A percentile compares a stretch with the other conserved stretches of the same genome.
phyloP scores from a whole-genome alignment of 208 protist species.

The Trypanosoma boissoni region DNA sequence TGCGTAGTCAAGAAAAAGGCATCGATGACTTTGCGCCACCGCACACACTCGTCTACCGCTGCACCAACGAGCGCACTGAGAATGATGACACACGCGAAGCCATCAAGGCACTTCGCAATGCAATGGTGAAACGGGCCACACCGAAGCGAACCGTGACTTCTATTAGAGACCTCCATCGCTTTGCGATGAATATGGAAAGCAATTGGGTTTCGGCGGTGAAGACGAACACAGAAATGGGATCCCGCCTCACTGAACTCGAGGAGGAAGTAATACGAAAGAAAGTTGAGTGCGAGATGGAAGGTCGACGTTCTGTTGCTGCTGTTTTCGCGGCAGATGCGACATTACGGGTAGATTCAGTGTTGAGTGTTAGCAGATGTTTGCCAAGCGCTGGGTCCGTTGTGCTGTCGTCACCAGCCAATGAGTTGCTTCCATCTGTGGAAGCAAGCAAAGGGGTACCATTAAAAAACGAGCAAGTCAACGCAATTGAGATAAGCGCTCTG shows the following conservation, averaged over 20 bases:
- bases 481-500: constrained; percentile 66
- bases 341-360: neutral
- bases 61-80: constrained; percentile 43
- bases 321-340: neutral
- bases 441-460: too few relatives aligned
- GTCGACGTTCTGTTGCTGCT: neutral
- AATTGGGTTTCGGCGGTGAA: constrained; percentile 76
- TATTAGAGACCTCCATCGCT: constrained; percentile 63
- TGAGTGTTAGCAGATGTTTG: neutral
- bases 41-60: constrained; percentile 70
- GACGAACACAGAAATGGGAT: constrained; percentile 59
- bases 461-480: constrained; percentile 64
- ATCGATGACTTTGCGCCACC: constrained; percentile 76
- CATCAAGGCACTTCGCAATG: constrained; percentile 46
- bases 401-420: neutral
- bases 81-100: constrained; percentile 66
- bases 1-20: constrained; percentile 67
- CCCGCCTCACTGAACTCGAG: constrained; percentile 43
- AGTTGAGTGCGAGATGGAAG: constrained; percentile 12
- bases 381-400: neutral
- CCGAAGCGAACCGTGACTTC: constrained; percentile 42
- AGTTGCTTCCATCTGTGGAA: neutral
- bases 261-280: constrained; percentile 41
- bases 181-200: constrained; percentile 66
- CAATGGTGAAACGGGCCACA: constrained; percentile 39